Conservation (phyloP, 495 filamentous ascomycete genomes). For the Penicillium subrubescens region DNA sequence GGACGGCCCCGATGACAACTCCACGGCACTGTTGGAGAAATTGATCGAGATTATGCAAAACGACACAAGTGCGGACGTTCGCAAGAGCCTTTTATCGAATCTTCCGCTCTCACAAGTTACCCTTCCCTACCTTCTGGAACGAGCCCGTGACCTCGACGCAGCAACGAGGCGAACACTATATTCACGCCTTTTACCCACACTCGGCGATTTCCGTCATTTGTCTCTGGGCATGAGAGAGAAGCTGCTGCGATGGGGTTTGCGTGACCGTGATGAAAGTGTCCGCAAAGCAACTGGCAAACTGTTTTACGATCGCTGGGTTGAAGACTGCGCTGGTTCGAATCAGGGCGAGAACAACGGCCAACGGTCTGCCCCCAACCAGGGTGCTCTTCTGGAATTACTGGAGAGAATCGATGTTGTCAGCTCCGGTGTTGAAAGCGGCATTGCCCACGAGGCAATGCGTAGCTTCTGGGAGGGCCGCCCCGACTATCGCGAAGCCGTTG, state of each 20-base stretch:
- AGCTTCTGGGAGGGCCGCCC: conserved; percentile 94
- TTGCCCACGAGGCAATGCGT: conserved; percentile 88
- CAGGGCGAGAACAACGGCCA: conserved; percentile 50
- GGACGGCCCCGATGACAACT: conserved; percentile 67
- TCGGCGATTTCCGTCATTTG: conserved; percentile 95
- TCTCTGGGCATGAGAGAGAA: conserved; percentile 96
- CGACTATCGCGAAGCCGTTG: conserved; percentile 81
- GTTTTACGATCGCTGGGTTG: conserved; percentile 94
- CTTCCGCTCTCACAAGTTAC: conserved; percentile 78
- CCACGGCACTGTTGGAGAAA: conserved; percentile 68
- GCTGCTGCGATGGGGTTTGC: conserved; percentile 89
- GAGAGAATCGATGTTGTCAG: conserved; percentile 93
- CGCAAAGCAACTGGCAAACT: conserved; percentile 86
- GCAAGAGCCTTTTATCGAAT: conserved; percentile 84
- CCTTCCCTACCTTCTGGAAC: conserved; percentile 88
- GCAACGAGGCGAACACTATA: conserved; percentile 84
- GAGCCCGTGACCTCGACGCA: conserved; percentile 85
- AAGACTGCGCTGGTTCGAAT: conserved; percentile 77
- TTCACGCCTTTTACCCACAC: conserved; percentile 79
- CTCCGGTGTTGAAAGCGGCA: conserved; percentile 84
- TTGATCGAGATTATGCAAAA: conserved; percentile 93
- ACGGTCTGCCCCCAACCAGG: conserved; percentile 63
- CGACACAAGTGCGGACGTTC: conserved; percentile 90
- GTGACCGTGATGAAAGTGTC: conserved; percentile 93
- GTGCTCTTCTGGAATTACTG: conserved; percentile 82